Base-by-base conservation (phyloP, 192 early-diverging fungal species). In the Gryganskiella cystojenkinii region DNA sequence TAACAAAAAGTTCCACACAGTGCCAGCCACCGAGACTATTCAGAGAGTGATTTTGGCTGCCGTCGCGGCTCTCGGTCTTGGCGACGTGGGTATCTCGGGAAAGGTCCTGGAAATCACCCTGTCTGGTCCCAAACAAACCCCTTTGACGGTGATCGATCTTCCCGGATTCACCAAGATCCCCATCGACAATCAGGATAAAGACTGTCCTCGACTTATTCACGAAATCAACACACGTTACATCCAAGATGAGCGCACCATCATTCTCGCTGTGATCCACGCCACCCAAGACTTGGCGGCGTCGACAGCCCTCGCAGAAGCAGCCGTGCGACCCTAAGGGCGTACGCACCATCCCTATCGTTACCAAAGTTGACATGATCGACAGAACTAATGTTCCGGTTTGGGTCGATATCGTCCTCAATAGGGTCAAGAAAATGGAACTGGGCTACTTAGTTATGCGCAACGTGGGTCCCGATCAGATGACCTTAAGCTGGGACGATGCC, bases 381-480 rank as follows among this genome's bases (percentile, higher is more conserved):
- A 24, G 3, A 8, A 58, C 30, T 13, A 14, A 45, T 19, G 50
- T 22, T 28, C 22, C 51, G 3, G 51, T 45, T 11, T 54, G 35
- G 56, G 34, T 70, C 14, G 30, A 60, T 19, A 37, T 45, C 13
- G n/a, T 70, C 8, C 34, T 45, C 37, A 70, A 70, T 37, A 24
- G 47, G 3, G 9, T 11, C 5, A 70, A 61, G 30, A 22, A 22
- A 13, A 70, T 70, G 67, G 33, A 37, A 28, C 50, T 61, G 3
- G 67, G 67, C 9, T 70, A 61, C 15, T 31, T 70, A 8, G 67
- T 61, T 4, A 53, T 61, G 67, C 22, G 50, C 0, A 70, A 70
- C 20, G 13, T 35, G 1, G 35, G 27, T 19, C 40, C 15, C 14
- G 49, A 59, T 4, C 10, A 53, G 15, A 40, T 44, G 27, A 31